phyloP scores from a whole-genome alignment of 352 stramenopile genomes.

The Pythium monospermum region DNA sequence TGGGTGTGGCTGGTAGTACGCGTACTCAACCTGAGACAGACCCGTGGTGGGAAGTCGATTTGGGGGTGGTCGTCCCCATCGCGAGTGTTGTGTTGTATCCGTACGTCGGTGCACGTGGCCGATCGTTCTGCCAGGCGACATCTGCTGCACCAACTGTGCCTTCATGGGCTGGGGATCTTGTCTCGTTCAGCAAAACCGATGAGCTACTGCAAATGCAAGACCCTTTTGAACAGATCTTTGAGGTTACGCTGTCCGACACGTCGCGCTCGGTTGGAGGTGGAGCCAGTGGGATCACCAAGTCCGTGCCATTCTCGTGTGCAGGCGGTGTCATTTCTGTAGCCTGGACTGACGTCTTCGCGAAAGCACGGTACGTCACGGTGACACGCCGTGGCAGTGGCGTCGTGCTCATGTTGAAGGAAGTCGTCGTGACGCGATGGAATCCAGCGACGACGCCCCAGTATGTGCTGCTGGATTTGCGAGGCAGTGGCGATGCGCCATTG shows the following conservation, averaged over 20 bases:
- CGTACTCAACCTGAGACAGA: constrained; percentile 30
- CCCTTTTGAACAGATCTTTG: constrained; percentile 52
- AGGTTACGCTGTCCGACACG: constrained; percentile 36
- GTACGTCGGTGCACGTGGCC: constrained; percentile 35
- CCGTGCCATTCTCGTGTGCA: constrained; percentile 47
- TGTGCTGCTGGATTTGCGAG: constrained; percentile 48
- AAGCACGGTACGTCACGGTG: constrained; percentile 46
- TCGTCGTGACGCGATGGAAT: constrained; percentile 61
- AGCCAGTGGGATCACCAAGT: constrained; percentile 13
- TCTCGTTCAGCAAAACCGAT: constrained; percentile 32
- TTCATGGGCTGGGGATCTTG: constrained; percentile 38
- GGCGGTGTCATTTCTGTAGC: constrained; percentile 25
- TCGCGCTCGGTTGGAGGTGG: no score
- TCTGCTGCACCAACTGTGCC: constrained; percentile 9
- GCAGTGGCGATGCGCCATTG: constrained; percentile 26
- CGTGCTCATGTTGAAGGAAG: constrained; percentile 66
- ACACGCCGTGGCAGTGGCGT: constrained; percentile 25
- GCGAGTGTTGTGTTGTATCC: constrained; percentile 43
- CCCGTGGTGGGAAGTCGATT: constrained; percentile 75
- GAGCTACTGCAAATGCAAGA: constrained; percentile 33
- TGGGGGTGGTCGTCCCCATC: constrained; percentile 41
- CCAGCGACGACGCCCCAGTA: constrained; percentile 36
- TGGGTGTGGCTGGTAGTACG: constrained; percentile 37
- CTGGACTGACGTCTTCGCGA: constrained; percentile 37
- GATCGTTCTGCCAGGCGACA: constrained; percentile 25